These are phyloP conservation scores for Diophrys appendiculata DNA, from an alignment of 73 alveolate species.

Conservation along the genomic window DNA sequence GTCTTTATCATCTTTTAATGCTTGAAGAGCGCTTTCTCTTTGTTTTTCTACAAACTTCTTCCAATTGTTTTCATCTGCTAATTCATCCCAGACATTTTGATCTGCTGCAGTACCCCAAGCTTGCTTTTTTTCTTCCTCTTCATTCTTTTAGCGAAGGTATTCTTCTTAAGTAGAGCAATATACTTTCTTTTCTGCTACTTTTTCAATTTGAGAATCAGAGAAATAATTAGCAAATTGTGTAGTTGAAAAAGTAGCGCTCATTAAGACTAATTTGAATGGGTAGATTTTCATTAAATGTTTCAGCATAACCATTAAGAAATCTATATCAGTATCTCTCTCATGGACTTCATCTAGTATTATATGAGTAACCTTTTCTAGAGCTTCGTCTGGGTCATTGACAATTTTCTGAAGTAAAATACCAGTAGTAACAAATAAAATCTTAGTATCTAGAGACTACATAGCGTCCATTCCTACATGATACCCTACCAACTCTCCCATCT, in stretches of 20 bases:
- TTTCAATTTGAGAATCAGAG: conserved; percentile 49
- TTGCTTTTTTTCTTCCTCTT: neutral
- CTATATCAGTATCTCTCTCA: conserved; percentile 96
- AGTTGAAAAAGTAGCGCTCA: conserved; percentile 94
- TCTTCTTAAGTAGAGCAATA: neutral
- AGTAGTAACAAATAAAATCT: conserved; percentile 84
- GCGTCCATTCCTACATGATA: conserved; percentile 74
- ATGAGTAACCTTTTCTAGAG: conserved; percentile 71
- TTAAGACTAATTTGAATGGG: conserved; percentile 79
- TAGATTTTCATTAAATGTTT: conserved; percentile 71
- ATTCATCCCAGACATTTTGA: neutral
- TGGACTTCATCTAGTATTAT: conserved; percentile 97
- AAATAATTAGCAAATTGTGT: conserved; percentile 84
- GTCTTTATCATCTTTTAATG: neutral
- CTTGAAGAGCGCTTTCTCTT: neutral
- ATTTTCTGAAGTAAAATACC: conserved; percentile 87
- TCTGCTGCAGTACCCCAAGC: neutral
- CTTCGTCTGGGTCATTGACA: conserved; percentile 75
- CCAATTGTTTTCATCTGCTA: neutral
- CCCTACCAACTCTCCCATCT: conserved; percentile 70
- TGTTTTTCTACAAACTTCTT: neutral
- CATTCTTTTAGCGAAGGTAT: no score
- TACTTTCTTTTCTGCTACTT: conserved; percentile 32
- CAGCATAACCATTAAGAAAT: conserved; percentile 84
- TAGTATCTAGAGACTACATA: conserved; percentile 61